A percentile compares a stretch with the other conserved stretches of the same genome.
Evolutionary conservation across 306 rosid species (phyloP).

Genomic region (Sicyos baderoa): DNA sequence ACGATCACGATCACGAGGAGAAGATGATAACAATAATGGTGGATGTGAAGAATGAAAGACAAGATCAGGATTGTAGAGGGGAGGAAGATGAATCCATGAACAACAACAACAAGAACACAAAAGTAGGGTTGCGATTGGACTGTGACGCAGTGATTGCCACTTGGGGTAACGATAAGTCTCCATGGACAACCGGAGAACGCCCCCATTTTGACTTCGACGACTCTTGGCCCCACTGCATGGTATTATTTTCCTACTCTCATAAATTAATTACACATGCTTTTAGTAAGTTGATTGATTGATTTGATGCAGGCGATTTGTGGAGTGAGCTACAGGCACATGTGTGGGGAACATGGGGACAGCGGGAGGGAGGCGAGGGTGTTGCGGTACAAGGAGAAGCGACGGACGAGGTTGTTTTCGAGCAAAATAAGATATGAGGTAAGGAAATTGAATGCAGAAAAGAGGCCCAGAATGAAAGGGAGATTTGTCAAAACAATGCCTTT

Average conservation of each 20-base stretch:
- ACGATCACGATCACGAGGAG: no score
- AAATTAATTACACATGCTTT: neutral
- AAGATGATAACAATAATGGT: neutral
- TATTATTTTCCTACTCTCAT: constrained; percentile 9
- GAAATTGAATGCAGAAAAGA: constrained; percentile 89
- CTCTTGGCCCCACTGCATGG: constrained; percentile 47
- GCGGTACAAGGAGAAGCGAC: constrained; percentile 78
- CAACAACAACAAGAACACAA: constrained; percentile 15
- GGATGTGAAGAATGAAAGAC: constrained; percentile 14
- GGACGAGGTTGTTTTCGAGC: constrained; percentile 80
- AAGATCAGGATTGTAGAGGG: neutral
- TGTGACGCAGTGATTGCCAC: constrained; percentile 61
- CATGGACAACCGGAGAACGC: constrained; percentile 58
- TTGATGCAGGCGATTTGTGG: constrained; percentile 33
- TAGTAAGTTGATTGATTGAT: neutral
- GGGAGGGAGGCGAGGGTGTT: constrained; percentile 87
- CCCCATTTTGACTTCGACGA: constrained; percentile 45
- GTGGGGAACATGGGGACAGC: constrained; percentile 43
- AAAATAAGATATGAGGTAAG: constrained; percentile 95
- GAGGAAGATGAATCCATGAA: neutral
- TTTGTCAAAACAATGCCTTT: constrained; percentile 69
- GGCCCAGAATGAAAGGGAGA: constrained; percentile 97
- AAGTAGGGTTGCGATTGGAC: constrained; percentile 49
- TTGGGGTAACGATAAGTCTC: constrained; percentile 62
- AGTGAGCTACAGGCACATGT: constrained; percentile 21